Percentiles rank a stretch among this genome's conserved stretches.
Conservation (phyloP, 306 rosid genomes). For the Cucumis hystrix region DNA sequence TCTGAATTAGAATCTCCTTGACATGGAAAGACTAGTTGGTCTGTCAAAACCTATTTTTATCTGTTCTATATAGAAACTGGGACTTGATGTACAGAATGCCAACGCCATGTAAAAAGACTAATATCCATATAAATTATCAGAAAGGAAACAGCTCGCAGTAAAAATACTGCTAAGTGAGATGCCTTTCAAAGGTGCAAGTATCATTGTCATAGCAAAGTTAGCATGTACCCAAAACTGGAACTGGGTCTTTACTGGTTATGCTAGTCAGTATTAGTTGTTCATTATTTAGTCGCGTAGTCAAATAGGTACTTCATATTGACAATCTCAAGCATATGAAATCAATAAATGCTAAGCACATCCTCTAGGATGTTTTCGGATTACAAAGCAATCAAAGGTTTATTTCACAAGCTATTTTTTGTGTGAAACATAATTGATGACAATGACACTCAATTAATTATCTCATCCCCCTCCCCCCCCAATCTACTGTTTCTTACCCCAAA, state of each 20-base stretch:
- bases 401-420: neutral
- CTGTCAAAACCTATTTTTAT: neutral
- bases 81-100: neutral
- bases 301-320: neutral
- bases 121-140: neutral
- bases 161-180: neutral
- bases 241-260: neutral
- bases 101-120: neutral
- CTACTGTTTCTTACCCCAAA: no score
- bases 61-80: neutral
- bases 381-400: neutral
- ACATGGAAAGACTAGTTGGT: neutral
- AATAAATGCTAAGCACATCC: neutral
- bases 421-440: neutral
- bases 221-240: neutral
- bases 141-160: neutral
- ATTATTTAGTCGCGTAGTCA: neutral
- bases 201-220: neutral
- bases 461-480: no score
- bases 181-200: neutral
- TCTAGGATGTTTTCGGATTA: neutral
- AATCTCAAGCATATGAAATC: neutral
- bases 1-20: neutral
- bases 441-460: neutral
- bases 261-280: neutral